phyloP scores from a whole-genome alignment of 345 rosid species.

The Moringa oleifera region DNA sequence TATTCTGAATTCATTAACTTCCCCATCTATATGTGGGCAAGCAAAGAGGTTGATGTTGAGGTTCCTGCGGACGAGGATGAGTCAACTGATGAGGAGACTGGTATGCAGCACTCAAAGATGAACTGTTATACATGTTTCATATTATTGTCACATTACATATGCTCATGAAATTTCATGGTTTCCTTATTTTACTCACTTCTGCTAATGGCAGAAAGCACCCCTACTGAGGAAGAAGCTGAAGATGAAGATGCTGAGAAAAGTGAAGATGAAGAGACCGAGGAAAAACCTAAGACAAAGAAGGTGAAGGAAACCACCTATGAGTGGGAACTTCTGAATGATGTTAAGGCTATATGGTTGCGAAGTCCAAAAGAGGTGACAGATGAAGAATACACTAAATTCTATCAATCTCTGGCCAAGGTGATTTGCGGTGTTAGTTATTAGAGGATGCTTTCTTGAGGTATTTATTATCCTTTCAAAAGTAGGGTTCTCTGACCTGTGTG shows the following conservation, averaged over 20 bases:
- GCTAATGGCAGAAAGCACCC: constrained; percentile 43
- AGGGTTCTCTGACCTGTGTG: constrained; percentile 16
- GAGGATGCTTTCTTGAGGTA: background rate
- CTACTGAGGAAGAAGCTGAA: constrained; percentile 50
- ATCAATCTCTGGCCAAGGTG: constrained; percentile 86
- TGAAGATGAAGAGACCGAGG: constrained; percentile 71
- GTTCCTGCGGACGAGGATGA: constrained; percentile 90
- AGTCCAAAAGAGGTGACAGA: constrained; percentile 95
- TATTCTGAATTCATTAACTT: constrained; percentile 98
- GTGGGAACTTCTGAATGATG: constrained; percentile 95
- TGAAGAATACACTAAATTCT: constrained; percentile 88
- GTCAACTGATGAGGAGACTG: constrained; percentile 63
- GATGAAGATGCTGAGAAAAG: constrained; percentile 54
- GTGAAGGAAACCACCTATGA: constrained; percentile 77
- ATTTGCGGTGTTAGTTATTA: background rate
- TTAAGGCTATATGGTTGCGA: constrained; percentile 96
- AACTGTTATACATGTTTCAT: constrained; percentile 1
- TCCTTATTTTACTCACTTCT: constrained; percentile 13
- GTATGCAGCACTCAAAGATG: constrained; percentile 28
- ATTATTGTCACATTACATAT: background rate
- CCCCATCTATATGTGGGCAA: constrained; percentile 90
- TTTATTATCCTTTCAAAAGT: background rate
- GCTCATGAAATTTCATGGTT: constrained; percentile 5
- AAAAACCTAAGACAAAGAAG: constrained; percentile 72
- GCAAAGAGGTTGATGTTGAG: constrained; percentile 89